Conservation (phyloP, 176 grass and related monocot genomes). For the Saccharum spontaneum region DNA sequence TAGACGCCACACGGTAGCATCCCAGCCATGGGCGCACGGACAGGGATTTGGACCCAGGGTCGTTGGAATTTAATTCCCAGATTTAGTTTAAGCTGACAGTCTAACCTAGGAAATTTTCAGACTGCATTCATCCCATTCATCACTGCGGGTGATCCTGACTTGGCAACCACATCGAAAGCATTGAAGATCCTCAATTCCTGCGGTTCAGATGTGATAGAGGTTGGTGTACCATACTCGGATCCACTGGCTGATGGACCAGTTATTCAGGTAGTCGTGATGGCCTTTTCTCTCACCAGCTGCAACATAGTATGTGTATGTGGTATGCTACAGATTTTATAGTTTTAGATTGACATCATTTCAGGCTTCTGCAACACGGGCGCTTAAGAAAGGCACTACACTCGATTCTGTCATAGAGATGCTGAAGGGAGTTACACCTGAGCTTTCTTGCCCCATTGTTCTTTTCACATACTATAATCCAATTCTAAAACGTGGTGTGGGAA, state of each 20-base stretch:
- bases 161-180: constrained; percentile 72
- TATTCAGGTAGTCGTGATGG: constrained; percentile 58
- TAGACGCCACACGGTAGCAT: too few species aligned
- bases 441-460: constrained; percentile 85
- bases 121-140: constrained; percentile 90
- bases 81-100: neutral
- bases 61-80: too few species aligned
- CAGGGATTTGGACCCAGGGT: too few species aligned
- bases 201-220: constrained; percentile 81
- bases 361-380: constrained; percentile 79
- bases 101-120: constrained; percentile 35
- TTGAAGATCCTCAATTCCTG: constrained; percentile 81
- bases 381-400: constrained; percentile 69
- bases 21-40: too few species aligned
- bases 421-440: constrained; percentile 58
- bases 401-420: constrained; percentile 76
- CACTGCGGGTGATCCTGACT: constrained; percentile 85
- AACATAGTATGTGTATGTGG: neutral
- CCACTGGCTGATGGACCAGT: constrained; percentile 87
- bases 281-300: neutral
- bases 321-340: neutral
- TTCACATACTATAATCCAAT: constrained; percentile 97
- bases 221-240: constrained; percentile 87
- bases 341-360: constrained; percentile 28
- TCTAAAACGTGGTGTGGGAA: constrained; percentile 64